Evolutionary conservation across 805 yeast genomes (phyloP).

Genomic region (Komagataella kurtzmanii): DNA sequence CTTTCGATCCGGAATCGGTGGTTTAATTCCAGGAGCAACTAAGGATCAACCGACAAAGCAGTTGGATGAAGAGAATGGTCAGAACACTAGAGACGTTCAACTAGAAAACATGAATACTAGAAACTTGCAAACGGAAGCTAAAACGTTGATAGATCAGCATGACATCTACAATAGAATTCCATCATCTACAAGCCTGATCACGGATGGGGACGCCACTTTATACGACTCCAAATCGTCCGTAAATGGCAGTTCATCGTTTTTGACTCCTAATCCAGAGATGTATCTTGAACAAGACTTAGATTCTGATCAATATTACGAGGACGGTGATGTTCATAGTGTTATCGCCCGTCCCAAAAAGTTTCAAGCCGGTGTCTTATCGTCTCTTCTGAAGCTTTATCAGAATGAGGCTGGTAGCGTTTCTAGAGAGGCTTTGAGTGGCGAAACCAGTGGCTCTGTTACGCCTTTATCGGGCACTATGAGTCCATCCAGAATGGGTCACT

Average conservation of each 20-base stretch:
- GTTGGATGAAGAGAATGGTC: constrained; percentile 1
- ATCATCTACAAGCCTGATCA: constrained; percentile 5
- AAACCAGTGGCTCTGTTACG: background rate
- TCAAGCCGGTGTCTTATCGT: constrained; percentile 77
- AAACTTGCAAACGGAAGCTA: constrained; percentile 36
- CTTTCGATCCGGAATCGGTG: background rate
- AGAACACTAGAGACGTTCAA: background rate
- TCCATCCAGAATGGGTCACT: background rate
- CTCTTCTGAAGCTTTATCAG: constrained; percentile 60
- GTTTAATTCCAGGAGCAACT: constrained; percentile 2
- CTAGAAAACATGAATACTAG: constrained; percentile 25
- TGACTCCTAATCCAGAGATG: constrained; percentile 2
- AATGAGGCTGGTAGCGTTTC: constrained; percentile 14
- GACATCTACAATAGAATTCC: constrained; percentile 8
- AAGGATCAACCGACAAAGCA: background rate
- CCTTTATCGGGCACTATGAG: background rate
- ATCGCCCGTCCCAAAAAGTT: constrained; percentile 33
- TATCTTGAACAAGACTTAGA: background rate
- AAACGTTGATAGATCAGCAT: constrained; percentile 37
- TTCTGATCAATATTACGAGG: background rate
- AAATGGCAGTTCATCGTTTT: background rate
- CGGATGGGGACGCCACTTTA: background rate
- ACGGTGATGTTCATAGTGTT: background rate
- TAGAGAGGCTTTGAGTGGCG: background rate
- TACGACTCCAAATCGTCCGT: background rate